Evolutionary conservation across 2,329 filamentous ascomycete species (phyloP).

Genomic region (Fusarium tjaetaba): DNA sequence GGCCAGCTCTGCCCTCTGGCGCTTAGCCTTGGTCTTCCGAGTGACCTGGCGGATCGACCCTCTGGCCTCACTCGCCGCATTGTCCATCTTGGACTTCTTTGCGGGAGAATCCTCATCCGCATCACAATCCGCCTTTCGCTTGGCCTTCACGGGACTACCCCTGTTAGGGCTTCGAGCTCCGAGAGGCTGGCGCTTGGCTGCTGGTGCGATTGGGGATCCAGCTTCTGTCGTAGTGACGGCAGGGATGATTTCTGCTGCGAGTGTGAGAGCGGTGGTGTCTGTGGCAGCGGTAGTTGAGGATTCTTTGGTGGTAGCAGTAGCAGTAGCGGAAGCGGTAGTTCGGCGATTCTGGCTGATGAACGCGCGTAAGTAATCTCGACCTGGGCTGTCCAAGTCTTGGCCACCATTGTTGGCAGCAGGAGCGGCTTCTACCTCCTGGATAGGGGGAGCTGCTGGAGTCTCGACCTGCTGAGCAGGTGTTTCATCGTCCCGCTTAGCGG

Average conservation of each 20-base stretch:
- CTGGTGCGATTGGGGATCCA: constrained; percentile 46
- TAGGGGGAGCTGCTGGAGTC: neutral
- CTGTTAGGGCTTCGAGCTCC: constrained; percentile 51
- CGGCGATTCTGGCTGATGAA: constrained; percentile 50
- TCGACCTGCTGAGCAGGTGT: neutral
- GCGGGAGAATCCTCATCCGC: constrained; percentile 33
- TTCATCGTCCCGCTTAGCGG: neutral
- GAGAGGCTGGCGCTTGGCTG: constrained; percentile 45
- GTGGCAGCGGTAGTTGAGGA: constrained; percentile 42
- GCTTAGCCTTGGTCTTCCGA: constrained; percentile 29
- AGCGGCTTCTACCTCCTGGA: constrained; percentile 10
- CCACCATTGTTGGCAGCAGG: neutral
- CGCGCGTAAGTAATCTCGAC: constrained; percentile 48
- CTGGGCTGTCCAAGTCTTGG: constrained; percentile 48
- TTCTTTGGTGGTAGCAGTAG: constrained; percentile 39
- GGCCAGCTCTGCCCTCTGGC: constrained; percentile 18
- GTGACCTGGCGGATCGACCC: neutral
- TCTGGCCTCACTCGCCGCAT: constrained; percentile 1
- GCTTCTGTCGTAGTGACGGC: constrained; percentile 40
- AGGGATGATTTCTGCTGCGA: constrained; percentile 34
- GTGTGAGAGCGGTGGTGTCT: constrained; percentile 38
- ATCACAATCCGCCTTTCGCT: constrained; percentile 45
- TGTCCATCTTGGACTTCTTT: constrained; percentile 25
- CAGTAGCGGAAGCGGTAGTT: constrained; percentile 28
- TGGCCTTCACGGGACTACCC: constrained; percentile 46